phyloP scores from a whole-genome alignment of 2,329 filamentous ascomycete species.

The Aspergillus neotritici region DNA sequence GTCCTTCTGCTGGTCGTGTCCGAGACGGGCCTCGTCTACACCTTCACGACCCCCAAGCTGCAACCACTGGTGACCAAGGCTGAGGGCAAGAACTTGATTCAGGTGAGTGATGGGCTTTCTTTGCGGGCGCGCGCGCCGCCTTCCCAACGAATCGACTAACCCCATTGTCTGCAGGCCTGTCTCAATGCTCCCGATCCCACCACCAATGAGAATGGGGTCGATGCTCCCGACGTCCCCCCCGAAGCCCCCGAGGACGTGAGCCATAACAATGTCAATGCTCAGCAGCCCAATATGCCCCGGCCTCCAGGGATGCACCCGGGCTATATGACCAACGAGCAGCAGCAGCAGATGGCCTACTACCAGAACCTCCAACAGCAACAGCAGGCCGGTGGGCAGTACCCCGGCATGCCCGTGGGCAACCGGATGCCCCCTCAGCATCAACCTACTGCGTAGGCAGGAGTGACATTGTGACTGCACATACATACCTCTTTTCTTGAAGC shows the following conservation, averaged over 20 bases:
- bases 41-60: slow-evolving; percentile 96
- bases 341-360: slow-evolving; percentile 76
- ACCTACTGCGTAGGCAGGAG: slow-evolving; percentile 59
- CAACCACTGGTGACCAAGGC: slow-evolving; percentile 97
- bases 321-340: slow-evolving; percentile 60
- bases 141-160: slow-evolving; percentile 13
- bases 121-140: background rate
- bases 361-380: slow-evolving; percentile 72
- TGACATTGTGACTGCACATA: slow-evolving; percentile 9
- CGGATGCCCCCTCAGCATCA: slow-evolving; percentile 78
- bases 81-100: slow-evolving; percentile 98
- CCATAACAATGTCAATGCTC: slow-evolving; percentile 67
- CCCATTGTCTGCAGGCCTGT: slow-evolving; percentile 64
- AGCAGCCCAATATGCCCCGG: slow-evolving; percentile 60
- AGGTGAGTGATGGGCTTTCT: slow-evolving; percentile 57
- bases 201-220: slow-evolving; percentile 74
- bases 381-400: slow-evolving; percentile 63
- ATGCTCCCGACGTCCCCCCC: slow-evolving; percentile 64
- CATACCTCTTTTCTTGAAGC: slow-evolving; percentile 15
- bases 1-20: slow-evolving; percentile 94
- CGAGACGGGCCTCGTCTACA: slow-evolving; percentile 95
- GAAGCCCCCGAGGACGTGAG: slow-evolving; percentile 88
- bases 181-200: slow-evolving; percentile 91
- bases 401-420: slow-evolving; percentile 66
- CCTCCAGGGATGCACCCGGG: slow-evolving; percentile 65